Base-by-base conservation (phyloP, 345 rosid genomes). In the Erysimum cheiranthoides region DNA sequence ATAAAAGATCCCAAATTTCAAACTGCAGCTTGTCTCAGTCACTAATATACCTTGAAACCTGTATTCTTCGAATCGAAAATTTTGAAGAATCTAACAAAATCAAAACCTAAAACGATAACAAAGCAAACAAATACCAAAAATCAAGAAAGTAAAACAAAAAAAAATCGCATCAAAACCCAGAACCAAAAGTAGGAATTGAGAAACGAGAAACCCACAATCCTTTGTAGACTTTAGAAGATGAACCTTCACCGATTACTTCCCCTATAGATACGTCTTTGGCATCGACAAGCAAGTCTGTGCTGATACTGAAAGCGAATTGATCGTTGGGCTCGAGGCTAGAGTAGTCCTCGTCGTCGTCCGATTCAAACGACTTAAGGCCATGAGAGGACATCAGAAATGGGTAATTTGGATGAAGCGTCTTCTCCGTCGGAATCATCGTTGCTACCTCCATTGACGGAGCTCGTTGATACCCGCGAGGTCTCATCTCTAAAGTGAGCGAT, bases 321-420 rank as follows among this genome's bases (percentile, higher is more conserved):
- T 78, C 81, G 56, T 65, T 50, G 39, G 38, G 18, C n/a, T 64
- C 76, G 36, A 45, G 49, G 67, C 16, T 10, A 35, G 70, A 34
- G 59, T 54, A 65, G 9, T 45, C 58, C 12, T 52, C 46, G 32
- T 74, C 71, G 56, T 17, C 54, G 32, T 57, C 60, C 14, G 80
- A 76, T 21, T 76, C 75, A 39, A 63, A 63, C 17, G 80, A 64
- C 65, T 54, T 61, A 52, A 43, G 40, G 28, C 80, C 76, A 46
- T 64, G 32, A 0, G 80, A 54, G 7, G 76, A 63, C 56, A 77
- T 58, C 6, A 77, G 62, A 66, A 78, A 78, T 32, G 81, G 81
- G 73, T 38, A 78, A 16, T 78, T 78, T 3, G 77, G 81, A 59
- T 78, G 58, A 66, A 78, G 73, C 61, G 76, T 78, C 28, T 57